Evolutionary conservation across 2,329 filamentous ascomycete species (phyloP).

Genomic region (Aspergillaceae sp.): DNA sequence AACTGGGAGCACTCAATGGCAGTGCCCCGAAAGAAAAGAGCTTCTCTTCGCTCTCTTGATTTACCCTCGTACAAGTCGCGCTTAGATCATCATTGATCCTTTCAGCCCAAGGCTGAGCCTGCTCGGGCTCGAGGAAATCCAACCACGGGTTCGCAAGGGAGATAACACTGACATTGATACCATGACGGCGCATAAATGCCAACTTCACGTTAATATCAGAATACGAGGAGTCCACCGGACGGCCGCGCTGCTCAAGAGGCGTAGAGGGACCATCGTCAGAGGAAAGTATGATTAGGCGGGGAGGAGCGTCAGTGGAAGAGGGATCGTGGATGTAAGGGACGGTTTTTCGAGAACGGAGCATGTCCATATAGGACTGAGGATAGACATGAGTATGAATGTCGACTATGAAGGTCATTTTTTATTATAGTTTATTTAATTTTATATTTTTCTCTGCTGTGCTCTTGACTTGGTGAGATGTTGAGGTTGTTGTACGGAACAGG

Average conservation of each 20-base stretch:
- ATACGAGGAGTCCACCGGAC: slow-evolving; percentile 77
- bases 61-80: slow-evolving; percentile 52
- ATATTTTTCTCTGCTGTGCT: too few relatives aligned
- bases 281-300: slow-evolving; percentile 40
- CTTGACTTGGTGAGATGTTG: too few relatives aligned
- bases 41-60: slow-evolving; percentile 48
- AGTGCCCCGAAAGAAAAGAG: slow-evolving; percentile 78
- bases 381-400: slow-evolving; percentile 59
- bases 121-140: slow-evolving; percentile 61
- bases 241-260: slow-evolving; percentile 49
- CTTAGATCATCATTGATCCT: slow-evolving; percentile 73
- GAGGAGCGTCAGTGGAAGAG: slow-evolving; percentile 17
- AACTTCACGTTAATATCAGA: slow-evolving; percentile 72
- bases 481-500: too few relatives aligned
- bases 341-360: slow-evolving; percentile 45
- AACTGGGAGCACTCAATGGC: slow-evolving; percentile 60
- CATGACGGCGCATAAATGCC: slow-evolving; percentile 77
- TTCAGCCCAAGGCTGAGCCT: slow-evolving; percentile 55
- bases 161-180: slow-evolving; percentile 73
- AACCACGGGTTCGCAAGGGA: slow-evolving; percentile 92
- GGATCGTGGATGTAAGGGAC: slow-evolving; percentile 40
- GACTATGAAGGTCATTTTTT: slow-evolving; percentile 37
- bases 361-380: slow-evolving; percentile 50
- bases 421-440: too few relatives aligned
- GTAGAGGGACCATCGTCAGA: slow-evolving; percentile 37